Conservation (phyloP, 495 filamentous ascomycete genomes). For the Echria macrotheca region DNA sequence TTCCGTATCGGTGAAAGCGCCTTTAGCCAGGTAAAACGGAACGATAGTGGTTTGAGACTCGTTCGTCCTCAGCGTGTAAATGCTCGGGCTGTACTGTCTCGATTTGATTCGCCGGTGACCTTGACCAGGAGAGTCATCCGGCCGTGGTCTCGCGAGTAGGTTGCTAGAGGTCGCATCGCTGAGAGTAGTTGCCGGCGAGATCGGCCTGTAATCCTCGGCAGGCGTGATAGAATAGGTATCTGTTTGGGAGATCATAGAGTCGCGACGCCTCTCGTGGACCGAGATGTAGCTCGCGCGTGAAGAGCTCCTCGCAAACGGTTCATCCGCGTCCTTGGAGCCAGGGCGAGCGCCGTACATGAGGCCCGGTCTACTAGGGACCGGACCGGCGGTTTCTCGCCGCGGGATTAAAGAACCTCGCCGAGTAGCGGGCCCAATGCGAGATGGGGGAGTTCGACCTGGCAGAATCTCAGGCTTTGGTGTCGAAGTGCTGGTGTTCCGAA, state of each 20-base stretch:
- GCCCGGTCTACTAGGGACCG: constrained; percentile 29
- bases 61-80: constrained; percentile 63
- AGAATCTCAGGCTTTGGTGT: constrained; percentile 2
- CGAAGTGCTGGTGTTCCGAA: background rate
- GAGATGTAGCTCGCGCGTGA: constrained; percentile 46
- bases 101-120: constrained; percentile 34
- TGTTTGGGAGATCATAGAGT: constrained; percentile 54
- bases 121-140: constrained; percentile 12
- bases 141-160: background rate
- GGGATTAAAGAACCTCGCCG: constrained; percentile 19
- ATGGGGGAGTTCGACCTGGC: constrained; percentile 3
- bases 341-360: constrained; percentile 23
- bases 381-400: constrained; percentile 33
- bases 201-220: constrained; percentile 24
- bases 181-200: constrained; percentile 5
- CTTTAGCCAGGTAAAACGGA: constrained; percentile 44
- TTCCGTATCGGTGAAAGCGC: constrained; percentile 51
- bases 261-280: constrained; percentile 48
- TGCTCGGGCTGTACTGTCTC: constrained; percentile 48
- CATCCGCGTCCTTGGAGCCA: constrained; percentile 9
- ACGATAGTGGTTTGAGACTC: constrained; percentile 62
- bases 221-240: constrained; percentile 55
- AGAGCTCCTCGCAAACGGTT: constrained; percentile 18
- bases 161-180: constrained; percentile 1
- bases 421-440: constrained; percentile 13